These are phyloP conservation scores for Clarireedia monteithiana DNA, from an alignment of 2,329 filamentous ascomycete species.

Conservation along the genomic window DNA sequence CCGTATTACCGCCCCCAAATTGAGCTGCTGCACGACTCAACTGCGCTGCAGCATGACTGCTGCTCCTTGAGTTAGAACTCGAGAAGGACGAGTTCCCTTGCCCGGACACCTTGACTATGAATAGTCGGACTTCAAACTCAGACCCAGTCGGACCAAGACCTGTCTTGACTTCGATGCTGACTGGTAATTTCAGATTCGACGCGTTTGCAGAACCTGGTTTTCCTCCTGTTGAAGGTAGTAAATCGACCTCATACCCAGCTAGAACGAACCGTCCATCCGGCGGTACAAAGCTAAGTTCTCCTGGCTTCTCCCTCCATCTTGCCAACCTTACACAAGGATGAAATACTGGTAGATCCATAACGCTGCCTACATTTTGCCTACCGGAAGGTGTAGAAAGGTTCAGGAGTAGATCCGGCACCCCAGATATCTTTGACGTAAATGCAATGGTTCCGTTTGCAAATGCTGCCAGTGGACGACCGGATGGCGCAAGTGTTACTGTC, in stretches of 20 bases:
- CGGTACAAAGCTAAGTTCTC: conserved; percentile 90
- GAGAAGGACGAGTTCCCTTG: conserved; percentile 32
- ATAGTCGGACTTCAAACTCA: conserved; percentile 83
- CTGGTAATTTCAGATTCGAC: conserved; percentile 67
- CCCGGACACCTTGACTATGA: conserved; percentile 58
- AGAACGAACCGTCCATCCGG: conserved; percentile 92
- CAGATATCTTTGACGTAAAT: conserved; percentile 91
- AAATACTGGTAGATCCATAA: conserved; percentile 86
- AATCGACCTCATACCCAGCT: conserved; percentile 87
- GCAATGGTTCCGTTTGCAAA: conserved; percentile 88
- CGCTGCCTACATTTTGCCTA: conserved; percentile 63
- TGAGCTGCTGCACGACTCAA: conserved; percentile 38
- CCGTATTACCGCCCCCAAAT: conserved; percentile 39
- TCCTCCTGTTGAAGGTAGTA: conserved; percentile 63
- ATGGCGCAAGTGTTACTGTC: conserved; percentile 81
- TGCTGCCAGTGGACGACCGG: conserved; percentile 77
- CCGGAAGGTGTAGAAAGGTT: conserved; percentile 73
- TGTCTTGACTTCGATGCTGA: conserved; percentile 74
- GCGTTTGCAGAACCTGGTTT: conserved; percentile 46
- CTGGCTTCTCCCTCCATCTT: conserved; percentile 82
- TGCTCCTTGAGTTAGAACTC: conserved; percentile 32
- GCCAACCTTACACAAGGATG: conserved; percentile 89
- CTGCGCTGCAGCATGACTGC: conserved; percentile 25
- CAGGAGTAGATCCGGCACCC: conserved; percentile 82
- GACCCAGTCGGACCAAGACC: conserved; percentile 65